phyloP scores from a whole-genome alignment of 2,329 filamentous ascomycete species.

The Fusarium begoniae region DNA sequence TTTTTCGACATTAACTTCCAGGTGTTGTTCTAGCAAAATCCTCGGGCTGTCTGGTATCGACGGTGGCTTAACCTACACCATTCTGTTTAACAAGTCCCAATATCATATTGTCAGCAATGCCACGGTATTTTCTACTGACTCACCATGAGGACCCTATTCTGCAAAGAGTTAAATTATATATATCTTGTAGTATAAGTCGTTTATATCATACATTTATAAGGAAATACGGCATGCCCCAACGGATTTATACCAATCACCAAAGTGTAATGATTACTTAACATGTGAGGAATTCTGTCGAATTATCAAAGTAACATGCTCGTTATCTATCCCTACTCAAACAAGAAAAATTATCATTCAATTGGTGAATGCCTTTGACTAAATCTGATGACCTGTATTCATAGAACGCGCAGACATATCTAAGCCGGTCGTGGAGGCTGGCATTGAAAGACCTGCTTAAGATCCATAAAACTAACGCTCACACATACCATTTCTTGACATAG shows the following conservation, averaged over 20 bases:
- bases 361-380: no score
- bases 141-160: background rate
- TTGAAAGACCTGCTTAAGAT: background rate
- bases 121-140: background rate
- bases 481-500: background rate
- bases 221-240: background rate
- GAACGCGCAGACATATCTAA: background rate
- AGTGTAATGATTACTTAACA: background rate
- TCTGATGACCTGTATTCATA: background rate
- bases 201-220: background rate
- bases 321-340: background rate
- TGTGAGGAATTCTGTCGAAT: no score
- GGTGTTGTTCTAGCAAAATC: background rate
- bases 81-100: background rate
- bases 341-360: no score
- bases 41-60: background rate
- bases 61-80: background rate
- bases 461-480: background rate
- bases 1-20: background rate
- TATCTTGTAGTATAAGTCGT: background rate
- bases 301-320: background rate
- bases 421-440: background rate
- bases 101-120: background rate
- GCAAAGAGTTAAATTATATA: background rate
- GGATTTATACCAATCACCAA: background rate